A percentile compares a stretch with the other conserved stretches of the same genome.
phyloP scores from a whole-genome alignment of 2,329 filamentous ascomycete genomes.

The Fusarium citri region DNA sequence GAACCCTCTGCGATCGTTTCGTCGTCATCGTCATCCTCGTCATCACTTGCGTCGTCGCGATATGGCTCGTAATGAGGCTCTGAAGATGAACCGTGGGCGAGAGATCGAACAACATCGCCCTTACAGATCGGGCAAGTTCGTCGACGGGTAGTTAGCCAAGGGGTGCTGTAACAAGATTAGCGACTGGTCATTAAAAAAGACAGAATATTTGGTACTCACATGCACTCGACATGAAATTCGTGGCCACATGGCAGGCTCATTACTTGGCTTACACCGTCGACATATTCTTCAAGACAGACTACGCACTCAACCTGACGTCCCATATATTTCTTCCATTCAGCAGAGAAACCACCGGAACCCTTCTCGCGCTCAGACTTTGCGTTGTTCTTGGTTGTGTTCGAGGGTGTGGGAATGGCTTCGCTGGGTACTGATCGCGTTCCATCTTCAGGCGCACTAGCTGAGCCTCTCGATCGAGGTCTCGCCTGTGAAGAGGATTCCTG shows the following conservation, averaged over 20 bases:
- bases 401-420: constrained; percentile 55
- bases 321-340: constrained; percentile 75
- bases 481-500: constrained; percentile 66
- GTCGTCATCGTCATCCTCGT: constrained; percentile 56
- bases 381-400: constrained; percentile 48
- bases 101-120: constrained; percentile 85
- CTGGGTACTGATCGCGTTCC: constrained; percentile 59
- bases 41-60: constrained; percentile 62
- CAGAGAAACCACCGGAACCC: constrained; percentile 54
- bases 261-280: constrained; percentile 91
- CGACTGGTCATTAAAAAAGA: not conserved
- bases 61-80: constrained; percentile 66
- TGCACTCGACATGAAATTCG: constrained; percentile 98
- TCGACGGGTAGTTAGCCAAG: constrained; percentile 94
- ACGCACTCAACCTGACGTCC: constrained; percentile 86
- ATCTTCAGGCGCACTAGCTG: constrained; percentile 68
- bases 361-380: constrained; percentile 62
- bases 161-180: constrained; percentile 71
- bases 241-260: constrained; percentile 98
- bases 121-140: constrained; percentile 99
- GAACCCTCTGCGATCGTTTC: constrained; percentile 54
- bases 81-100: constrained; percentile 66
- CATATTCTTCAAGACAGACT: constrained; percentile 95
- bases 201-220: constrained; percentile 71
- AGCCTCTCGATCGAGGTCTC: constrained; percentile 73